Evolutionary conservation across 495 filamentous ascomycete genomes (phyloP).

Genomic region (Chaetomium fimeti): DNA sequence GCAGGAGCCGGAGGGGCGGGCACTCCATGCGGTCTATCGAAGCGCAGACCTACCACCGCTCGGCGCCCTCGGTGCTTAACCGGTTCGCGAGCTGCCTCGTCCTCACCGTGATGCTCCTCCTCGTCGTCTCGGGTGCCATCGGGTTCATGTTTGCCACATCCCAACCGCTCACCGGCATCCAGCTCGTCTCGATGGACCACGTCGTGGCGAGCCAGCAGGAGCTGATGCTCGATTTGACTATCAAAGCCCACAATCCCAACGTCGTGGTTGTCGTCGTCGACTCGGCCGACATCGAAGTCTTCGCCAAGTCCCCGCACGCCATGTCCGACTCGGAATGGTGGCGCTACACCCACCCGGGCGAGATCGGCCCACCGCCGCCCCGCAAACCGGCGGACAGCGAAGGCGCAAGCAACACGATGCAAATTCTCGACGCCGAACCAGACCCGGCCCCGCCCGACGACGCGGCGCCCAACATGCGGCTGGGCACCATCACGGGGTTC

Average conservation of each 20-base stretch:
- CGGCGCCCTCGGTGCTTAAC: slow-evolving; percentile 60
- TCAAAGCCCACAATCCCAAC: slow-evolving; percentile 87
- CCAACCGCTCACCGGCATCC: slow-evolving; percentile 76
- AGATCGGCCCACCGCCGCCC: slow-evolving; percentile 35
- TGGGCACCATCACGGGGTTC: slow-evolving; percentile 82
- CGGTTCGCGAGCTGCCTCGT: slow-evolving; percentile 79
- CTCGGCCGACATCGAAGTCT: slow-evolving; percentile 83
- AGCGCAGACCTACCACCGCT: slow-evolving; percentile 63
- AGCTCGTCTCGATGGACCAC: slow-evolving; percentile 74
- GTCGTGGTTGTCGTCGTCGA: slow-evolving; percentile 79
- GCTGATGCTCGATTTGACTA: slow-evolving; percentile 90
- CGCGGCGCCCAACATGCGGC: slow-evolving; percentile 75
- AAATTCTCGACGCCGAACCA: slow-evolving; percentile 50
- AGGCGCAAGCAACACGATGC: not conserved
- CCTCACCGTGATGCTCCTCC: slow-evolving; percentile 66
- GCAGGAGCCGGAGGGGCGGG: slow-evolving; percentile 58
- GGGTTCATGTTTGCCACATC: slow-evolving; percentile 88
- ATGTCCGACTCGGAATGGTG: slow-evolving; percentile 71
- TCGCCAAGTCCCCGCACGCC: slow-evolving; percentile 86
- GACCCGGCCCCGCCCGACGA: slow-evolving; percentile 59
- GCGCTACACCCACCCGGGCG: slow-evolving; percentile 55
- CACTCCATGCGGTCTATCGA: slow-evolving; percentile 69
- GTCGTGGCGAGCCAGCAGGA: slow-evolving; percentile 93
- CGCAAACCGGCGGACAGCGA: slow-evolving; percentile 6
- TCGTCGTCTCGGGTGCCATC: slow-evolving; percentile 75